Conservation (phyloP, 2,329 filamentous ascomycete genomes). For the Penicillium vulpinum region DNA sequence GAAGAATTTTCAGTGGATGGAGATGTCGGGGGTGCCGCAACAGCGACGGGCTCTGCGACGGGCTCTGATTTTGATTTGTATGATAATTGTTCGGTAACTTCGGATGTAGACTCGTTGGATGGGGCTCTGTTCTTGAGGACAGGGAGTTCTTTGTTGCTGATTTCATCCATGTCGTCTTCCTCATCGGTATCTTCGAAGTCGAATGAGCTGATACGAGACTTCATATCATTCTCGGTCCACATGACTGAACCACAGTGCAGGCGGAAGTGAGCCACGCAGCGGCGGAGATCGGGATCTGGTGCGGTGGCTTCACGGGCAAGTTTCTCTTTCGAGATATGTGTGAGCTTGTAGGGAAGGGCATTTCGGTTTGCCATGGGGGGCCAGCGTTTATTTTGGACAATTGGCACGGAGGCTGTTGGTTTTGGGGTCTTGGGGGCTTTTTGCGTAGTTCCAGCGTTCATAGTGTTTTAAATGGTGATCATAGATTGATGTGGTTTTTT, state of each 20-base stretch:
- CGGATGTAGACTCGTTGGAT: slow-evolving; percentile 3
- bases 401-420: slow-evolving; percentile 26
- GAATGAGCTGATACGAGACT: slow-evolving; percentile 37
- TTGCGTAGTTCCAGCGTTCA: slow-evolving; percentile 28
- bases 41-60: slow-evolving; percentile 3
- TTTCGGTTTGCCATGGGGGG: slow-evolving; percentile 38
- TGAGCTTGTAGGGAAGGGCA: slow-evolving; percentile 38
- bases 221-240: slow-evolving; percentile 39
- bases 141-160: slow-evolving; percentile 12
- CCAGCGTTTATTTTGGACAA: slow-evolving; percentile 33
- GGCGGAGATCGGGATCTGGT: slow-evolving; percentile 37
- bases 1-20: slow-evolving; percentile 3
- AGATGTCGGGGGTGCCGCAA: not conserved
- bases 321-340: slow-evolving; percentile 38
- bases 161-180: slow-evolving; percentile 28
- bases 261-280: slow-evolving; percentile 38
- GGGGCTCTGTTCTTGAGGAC: not conserved
- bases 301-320: slow-evolving; percentile 37
- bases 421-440: slow-evolving; percentile 21
- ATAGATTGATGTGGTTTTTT: not conserved
- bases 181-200: slow-evolving; percentile 37
- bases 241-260: slow-evolving; percentile 35
- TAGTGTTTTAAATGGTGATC: slow-evolving; percentile 8
- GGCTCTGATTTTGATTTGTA: not conserved
- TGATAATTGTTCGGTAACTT: slow-evolving; percentile 13